Evolutionary conservation across 1,284 basidiomycete genomes (phyloP).

Genomic region (Gomphus sp.): DNA sequence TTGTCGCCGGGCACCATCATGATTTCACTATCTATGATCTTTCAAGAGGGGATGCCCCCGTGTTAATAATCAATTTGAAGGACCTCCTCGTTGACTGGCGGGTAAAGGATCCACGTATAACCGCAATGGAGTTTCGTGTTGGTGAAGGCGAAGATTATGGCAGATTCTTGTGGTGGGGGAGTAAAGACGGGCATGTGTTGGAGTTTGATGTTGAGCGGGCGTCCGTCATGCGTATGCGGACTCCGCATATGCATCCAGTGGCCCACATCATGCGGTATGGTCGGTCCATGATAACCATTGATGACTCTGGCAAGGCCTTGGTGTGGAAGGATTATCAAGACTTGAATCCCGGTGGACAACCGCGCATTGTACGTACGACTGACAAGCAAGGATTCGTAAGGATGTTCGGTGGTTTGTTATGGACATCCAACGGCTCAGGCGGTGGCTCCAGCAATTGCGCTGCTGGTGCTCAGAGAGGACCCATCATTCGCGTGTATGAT

Average conservation of each 20-base stretch:
- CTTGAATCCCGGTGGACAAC: constrained; percentile 25
- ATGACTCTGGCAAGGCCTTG: constrained; percentile 76
- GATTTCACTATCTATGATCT: constrained; percentile 62
- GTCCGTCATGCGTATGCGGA: constrained; percentile 44
- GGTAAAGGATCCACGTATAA: constrained; percentile 61
- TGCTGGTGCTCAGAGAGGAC: constrained; percentile 40
- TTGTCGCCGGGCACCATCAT: constrained; percentile 53
- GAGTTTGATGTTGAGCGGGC: constrained; percentile 70
- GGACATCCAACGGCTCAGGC: constrained; percentile 50
- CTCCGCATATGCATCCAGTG: constrained; percentile 58
- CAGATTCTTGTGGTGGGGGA: constrained; percentile 72
- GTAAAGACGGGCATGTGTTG: constrained; percentile 79
- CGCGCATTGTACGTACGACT: constrained; percentile 62
- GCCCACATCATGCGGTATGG: constrained; percentile 66
- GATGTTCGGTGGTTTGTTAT: constrained; percentile 66
- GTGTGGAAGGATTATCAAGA: constrained; percentile 45
- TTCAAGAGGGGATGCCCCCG: constrained; percentile 17
- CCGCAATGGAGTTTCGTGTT: constrained; percentile 66
- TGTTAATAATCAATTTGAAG: constrained; percentile 51
- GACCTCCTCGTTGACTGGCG: constrained; percentile 42
- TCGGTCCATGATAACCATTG: constrained; percentile 64
- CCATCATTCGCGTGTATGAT: constrained; percentile 75
- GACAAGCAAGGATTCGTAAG: constrained; percentile 78
- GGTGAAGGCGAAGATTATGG: constrained; percentile 28
- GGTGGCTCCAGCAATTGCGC: constrained; percentile 4